Conservation (phyloP, 306 rosid genomes). For the Prosopis cineraria region DNA sequence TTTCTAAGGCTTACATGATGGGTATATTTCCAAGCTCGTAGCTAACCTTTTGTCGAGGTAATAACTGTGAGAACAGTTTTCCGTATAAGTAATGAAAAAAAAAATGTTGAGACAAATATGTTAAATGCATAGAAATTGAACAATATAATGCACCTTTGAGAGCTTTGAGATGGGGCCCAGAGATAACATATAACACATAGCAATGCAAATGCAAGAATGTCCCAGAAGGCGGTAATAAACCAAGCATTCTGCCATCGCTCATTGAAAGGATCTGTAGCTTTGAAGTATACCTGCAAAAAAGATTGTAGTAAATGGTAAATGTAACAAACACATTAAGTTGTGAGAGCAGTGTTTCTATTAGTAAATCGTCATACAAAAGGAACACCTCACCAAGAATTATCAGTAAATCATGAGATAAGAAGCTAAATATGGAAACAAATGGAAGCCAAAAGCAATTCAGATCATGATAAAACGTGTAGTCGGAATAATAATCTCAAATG, state of each 20-base stretch:
- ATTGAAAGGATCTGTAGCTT: slow-evolving; percentile 96
- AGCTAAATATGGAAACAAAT: neutral
- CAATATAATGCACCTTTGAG: slow-evolving; percentile 67
- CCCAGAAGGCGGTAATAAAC: slow-evolving; percentile 97
- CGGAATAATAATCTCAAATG: neutral
- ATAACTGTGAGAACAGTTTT: neutral
- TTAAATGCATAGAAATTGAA: neutral
- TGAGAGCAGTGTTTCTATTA: slow-evolving; percentile 3
- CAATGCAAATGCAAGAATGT: slow-evolving; percentile 76
- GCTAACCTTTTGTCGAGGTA: neutral
- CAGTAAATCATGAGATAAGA: slow-evolving; percentile 18
- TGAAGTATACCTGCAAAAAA: slow-evolving; percentile 75
- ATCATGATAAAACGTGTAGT: neutral
- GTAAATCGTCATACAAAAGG: slow-evolving; percentile 3
- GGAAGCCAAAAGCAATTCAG: slow-evolving; percentile 26
- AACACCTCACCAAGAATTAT: slow-evolving; percentile 1
- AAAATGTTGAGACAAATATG: slow-evolving; percentile 14
- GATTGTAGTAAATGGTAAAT: slow-evolving; percentile 17
- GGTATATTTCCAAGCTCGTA: neutral
- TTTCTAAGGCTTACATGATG: neutral
- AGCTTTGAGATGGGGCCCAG: slow-evolving; percentile 98
- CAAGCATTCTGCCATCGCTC: slow-evolving; percentile 98
- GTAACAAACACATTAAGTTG: slow-evolving; percentile 4
- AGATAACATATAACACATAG: slow-evolving; percentile 86
- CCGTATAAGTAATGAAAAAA: slow-evolving; percentile 12